phyloP scores from a whole-genome alignment of 192 early-diverging fungal genomes.

The Coemansia erecta region DNA sequence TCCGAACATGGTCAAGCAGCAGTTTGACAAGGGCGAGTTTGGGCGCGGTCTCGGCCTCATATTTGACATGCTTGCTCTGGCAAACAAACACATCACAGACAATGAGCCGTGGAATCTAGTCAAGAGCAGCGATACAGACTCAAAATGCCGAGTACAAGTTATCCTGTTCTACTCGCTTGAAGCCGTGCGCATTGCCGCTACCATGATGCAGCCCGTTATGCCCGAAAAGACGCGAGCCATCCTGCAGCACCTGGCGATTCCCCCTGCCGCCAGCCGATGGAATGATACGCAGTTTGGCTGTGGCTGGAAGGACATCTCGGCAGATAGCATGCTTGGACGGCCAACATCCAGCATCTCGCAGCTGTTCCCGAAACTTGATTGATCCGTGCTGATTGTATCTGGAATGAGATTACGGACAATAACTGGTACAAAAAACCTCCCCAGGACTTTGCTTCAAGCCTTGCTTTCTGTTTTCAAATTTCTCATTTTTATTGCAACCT shows the following conservation, averaged over 20 bases:
- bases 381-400: not conserved
- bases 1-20: conserved; percentile 24
- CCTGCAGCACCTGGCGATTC: conserved; percentile 65
- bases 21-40: conserved; percentile 62
- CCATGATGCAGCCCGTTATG: conserved; percentile 84
- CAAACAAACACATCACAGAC: conserved; percentile 71
- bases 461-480: not conserved
- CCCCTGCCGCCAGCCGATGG: conserved; percentile 59
- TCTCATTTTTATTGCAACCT: not conserved
- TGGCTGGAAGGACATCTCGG: conserved; percentile 55
- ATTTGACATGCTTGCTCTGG: conserved; percentile 63
- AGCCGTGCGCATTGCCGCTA: conserved; percentile 65
- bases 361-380: conserved; percentile 42
- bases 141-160: conserved; percentile 53
- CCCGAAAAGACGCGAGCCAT: conserved; percentile 69
- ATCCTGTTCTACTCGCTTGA: conserved; percentile 77
- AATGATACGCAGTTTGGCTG: conserved; percentile 56
- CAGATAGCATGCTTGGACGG: conserved; percentile 1
- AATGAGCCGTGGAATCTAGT: conserved; percentile 80
- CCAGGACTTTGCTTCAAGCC: too few relatives aligned
- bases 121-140: conserved; percentile 43
- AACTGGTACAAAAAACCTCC: too few relatives aligned
- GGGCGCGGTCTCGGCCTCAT: conserved; percentile 59
- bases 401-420: too few relatives aligned
- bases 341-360: conserved; percentile 8